Conservation (phyloP, 306 rosid species). For the Dryas alaskensis region DNA sequence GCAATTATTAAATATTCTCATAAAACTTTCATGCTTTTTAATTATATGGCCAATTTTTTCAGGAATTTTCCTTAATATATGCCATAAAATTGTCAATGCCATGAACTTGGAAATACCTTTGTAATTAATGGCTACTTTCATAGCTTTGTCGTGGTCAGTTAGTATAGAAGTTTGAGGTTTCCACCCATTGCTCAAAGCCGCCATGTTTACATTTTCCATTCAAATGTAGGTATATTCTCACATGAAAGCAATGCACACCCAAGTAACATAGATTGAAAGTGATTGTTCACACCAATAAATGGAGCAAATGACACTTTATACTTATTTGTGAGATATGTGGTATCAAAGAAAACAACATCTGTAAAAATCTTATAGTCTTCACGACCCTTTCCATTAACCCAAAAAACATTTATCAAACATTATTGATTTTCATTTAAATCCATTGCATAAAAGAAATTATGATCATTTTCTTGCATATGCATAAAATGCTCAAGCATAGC, state of each 20-base stretch:
- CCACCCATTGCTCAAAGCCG: neutral
- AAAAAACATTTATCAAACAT: neutral
- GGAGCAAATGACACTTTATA: neutral
- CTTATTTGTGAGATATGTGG: neutral
- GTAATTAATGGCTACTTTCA: neutral
- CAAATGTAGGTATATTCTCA: neutral
- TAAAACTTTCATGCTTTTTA: neutral
- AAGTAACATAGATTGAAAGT: neutral
- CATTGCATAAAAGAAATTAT: constrained; percentile 6
- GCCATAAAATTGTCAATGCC: neutral
- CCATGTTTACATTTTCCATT: neutral
- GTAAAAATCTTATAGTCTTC: neutral
- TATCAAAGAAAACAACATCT: constrained; percentile 1
- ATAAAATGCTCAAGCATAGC: constrained; percentile 7
- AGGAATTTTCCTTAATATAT: neutral
- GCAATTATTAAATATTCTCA: neutral
- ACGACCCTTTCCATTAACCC: neutral
- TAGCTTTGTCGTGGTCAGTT: neutral
- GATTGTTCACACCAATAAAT: neutral
- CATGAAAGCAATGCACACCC: neutral
- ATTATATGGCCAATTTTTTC: neutral
- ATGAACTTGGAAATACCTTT: neutral
- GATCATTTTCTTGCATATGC: constrained; percentile 5
- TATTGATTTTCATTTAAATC: neutral
- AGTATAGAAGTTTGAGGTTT: neutral